Percentiles rank a stretch among this genome's conserved stretches.
Evolutionary conservation across 164 flowering plant species (phyloP).

Genomic region (Magnolia changhungtana): DNA sequence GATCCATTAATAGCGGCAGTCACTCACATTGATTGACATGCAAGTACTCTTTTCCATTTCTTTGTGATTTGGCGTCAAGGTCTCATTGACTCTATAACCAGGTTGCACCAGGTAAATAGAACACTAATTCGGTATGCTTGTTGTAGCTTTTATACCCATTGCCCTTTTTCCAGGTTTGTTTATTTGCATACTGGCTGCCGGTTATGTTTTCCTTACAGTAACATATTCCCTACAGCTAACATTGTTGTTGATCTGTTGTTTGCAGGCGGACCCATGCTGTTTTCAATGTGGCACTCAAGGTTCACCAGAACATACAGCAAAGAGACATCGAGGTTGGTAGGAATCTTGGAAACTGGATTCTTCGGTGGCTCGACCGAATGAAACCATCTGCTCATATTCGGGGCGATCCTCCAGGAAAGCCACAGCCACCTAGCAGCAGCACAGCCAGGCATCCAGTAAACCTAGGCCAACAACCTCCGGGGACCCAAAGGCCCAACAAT

Average conservation of each 20-base stretch:
- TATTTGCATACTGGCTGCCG: too few relatives aligned
- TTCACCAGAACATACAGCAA: slow-evolving; percentile 67
- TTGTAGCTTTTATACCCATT: too few relatives aligned
- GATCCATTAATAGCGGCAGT: too few relatives aligned
- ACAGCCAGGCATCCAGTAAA: slow-evolving; percentile 29
- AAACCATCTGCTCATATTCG: slow-evolving; percentile 88
- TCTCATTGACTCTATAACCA: too few relatives aligned
- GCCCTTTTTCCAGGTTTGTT: too few relatives aligned
- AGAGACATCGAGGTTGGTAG: slow-evolving; percentile 82
- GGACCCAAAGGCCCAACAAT: slow-evolving; percentile 21
- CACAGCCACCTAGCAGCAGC: slow-evolving; percentile 13
- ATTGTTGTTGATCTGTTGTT: background rate
- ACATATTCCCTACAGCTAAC: background rate
- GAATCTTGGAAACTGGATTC: slow-evolving; percentile 79
- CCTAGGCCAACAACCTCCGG: slow-evolving; percentile 22
- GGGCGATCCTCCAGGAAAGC: slow-evolving; percentile 19
- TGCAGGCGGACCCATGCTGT: slow-evolving; percentile 65
- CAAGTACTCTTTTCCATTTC: too few relatives aligned
- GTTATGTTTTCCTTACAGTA: too few relatives aligned
- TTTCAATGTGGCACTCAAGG: slow-evolving; percentile 67
- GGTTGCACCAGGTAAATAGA: too few relatives aligned
- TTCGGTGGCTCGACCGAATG: slow-evolving; percentile 69
- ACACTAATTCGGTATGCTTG: too few relatives aligned
- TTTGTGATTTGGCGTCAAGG: too few relatives aligned
- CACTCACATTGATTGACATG: too few relatives aligned